Evolutionary conservation across 1,284 basidiomycete genomes (phyloP).

Genomic region (Heterobasidion irregulare): DNA sequence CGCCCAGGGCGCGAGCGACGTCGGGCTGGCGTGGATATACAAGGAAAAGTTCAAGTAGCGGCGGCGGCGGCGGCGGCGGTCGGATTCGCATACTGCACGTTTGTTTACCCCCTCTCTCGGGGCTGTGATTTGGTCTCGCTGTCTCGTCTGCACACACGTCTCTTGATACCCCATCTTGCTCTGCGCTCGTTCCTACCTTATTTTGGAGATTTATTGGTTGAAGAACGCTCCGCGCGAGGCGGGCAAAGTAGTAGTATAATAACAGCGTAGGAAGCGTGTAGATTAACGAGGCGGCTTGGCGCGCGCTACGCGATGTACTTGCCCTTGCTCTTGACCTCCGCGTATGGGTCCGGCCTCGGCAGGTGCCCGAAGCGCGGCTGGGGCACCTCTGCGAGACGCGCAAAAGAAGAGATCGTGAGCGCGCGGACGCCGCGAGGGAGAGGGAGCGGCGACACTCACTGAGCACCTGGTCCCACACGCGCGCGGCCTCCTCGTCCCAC

Average conservation of each 20-base stretch:
- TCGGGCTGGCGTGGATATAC: slow-evolving; percentile 84
- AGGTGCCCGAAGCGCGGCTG: slow-evolving; percentile 61
- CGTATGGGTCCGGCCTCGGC: slow-evolving; percentile 44
- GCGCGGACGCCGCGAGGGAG: not conserved
- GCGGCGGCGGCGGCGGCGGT: too few relatives aligned
- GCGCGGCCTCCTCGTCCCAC: slow-evolving; percentile 63
- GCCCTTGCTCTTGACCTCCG: slow-evolving; percentile 42
- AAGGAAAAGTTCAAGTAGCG: slow-evolving; percentile 59
- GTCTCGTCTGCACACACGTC: too few relatives aligned
- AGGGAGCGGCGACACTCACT: slow-evolving; percentile 39
- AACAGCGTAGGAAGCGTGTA: too few relatives aligned
- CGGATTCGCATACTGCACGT: too few relatives aligned
- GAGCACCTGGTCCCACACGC: slow-evolving; percentile 60
- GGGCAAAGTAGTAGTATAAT: too few relatives aligned
- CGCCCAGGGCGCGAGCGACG: slow-evolving; percentile 68
- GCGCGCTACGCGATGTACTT: slow-evolving; percentile 28
- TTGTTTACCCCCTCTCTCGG: too few relatives aligned
- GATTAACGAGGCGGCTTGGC: too few relatives aligned
- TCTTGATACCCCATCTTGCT: too few relatives aligned
- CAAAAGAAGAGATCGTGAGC: slow-evolving; percentile 4
- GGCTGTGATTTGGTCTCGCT: too few relatives aligned
- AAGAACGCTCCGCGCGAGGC: not conserved
- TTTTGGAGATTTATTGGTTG: not conserved
- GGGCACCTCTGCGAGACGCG: slow-evolving; percentile 32
- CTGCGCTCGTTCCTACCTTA: not conserved